Conservation (phyloP, 2,329 filamentous ascomycete species). For the Neopestalotiopsis rosae region DNA sequence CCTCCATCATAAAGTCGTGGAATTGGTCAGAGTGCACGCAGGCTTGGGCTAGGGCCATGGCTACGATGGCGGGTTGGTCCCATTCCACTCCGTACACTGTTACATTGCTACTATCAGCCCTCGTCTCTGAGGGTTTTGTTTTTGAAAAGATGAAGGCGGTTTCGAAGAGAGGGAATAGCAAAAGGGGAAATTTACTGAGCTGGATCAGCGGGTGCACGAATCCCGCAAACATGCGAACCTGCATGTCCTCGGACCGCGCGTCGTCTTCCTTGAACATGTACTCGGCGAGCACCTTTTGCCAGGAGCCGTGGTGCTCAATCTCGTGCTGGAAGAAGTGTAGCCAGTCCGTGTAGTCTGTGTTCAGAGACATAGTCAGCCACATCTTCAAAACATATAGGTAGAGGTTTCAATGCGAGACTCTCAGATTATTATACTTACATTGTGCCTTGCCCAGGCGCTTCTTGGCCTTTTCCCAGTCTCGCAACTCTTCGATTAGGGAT, state of each 20-base stretch:
- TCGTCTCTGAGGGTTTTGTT: too few relatives aligned
- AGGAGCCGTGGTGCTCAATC: slow-evolving; percentile 66
- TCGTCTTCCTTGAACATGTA: slow-evolving; percentile 73
- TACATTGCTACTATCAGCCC: too few relatives aligned
- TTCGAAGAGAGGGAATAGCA: neutral
- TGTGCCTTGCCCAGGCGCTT: slow-evolving; percentile 64
- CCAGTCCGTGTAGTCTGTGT: slow-evolving; percentile 70
- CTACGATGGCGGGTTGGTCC: slow-evolving; percentile 79
- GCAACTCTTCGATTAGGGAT: slow-evolving; percentile 58
- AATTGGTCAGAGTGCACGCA: slow-evolving; percentile 70
- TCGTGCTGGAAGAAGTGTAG: slow-evolving; percentile 77
- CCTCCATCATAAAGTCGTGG: slow-evolving; percentile 55
- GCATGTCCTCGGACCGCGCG: slow-evolving; percentile 66
- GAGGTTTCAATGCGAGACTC: neutral
- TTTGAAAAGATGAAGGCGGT: neutral
- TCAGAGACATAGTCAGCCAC: neutral
- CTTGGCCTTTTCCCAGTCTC: slow-evolving; percentile 60
- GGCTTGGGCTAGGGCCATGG: slow-evolving; percentile 79
- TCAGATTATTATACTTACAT: neutral
- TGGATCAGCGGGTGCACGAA: slow-evolving; percentile 84
- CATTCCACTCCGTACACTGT: slow-evolving; percentile 84
- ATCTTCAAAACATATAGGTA: neutral
- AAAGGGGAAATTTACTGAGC: slow-evolving; percentile 43
- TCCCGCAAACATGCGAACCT: slow-evolving; percentile 72
- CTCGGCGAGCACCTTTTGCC: slow-evolving; percentile 65